Evolutionary conservation across 768 basidiomycete species (phyloP).

Genomic region (Boletus vermiculosoides): DNA sequence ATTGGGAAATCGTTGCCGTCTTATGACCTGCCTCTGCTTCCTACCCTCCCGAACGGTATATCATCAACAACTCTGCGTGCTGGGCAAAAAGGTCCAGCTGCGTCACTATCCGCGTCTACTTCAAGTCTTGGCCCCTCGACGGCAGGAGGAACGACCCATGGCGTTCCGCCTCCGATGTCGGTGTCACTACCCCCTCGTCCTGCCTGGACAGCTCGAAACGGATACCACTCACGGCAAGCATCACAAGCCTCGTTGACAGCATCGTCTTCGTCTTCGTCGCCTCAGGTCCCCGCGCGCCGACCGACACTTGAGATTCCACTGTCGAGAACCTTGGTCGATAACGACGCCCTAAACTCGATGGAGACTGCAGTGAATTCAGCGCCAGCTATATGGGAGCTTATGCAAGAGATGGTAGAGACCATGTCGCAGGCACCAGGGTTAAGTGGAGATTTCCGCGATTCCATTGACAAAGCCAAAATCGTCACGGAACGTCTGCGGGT

Average conservation of each 20-base stretch:
- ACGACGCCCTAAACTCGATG: conserved; percentile 77
- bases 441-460: conserved; percentile 47
- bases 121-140: conserved; percentile 16
- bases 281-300: conserved; percentile 26
- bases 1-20: conserved; percentile 78
- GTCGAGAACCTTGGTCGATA: conserved; percentile 68
- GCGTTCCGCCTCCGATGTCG: conserved; percentile 7
- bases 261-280: conserved; percentile 38
- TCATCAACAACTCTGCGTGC: conserved; percentile 42
- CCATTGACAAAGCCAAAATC: conserved; percentile 58
- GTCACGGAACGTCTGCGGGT: conserved; percentile 63
- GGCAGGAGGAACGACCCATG: conserved; percentile 4
- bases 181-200: conserved; percentile 15
- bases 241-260: conserved; percentile 44
- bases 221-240: conserved; percentile 41
- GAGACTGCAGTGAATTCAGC: conserved; percentile 77
- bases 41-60: conserved; percentile 25
- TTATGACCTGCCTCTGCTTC: conserved; percentile 41
- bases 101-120: conserved; percentile 33
- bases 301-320: conserved; percentile 48
- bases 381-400: conserved; percentile 77
- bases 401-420: conserved; percentile 69
- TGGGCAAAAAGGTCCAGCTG: conserved; percentile 48
- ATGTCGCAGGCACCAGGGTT: conserved; percentile 46
- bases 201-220: conserved; percentile 9